Evolutionary conservation across 2,329 filamentous ascomycete species (phyloP).

Genomic region (Xylariomycetidae sp.): DNA sequence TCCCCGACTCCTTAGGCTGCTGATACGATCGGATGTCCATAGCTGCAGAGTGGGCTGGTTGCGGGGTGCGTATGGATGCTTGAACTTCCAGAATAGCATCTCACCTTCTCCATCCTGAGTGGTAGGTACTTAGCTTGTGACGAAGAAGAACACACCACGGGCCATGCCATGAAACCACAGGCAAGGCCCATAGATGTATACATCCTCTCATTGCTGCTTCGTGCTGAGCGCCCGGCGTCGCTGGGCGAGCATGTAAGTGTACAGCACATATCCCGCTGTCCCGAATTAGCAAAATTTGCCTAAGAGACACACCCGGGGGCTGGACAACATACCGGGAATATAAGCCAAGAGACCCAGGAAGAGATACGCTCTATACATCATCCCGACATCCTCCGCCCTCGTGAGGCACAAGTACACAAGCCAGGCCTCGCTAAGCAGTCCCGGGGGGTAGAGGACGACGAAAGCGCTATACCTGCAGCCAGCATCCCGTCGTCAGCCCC

Average conservation of each 20-base stretch:
- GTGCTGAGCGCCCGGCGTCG: constrained; percentile 4
- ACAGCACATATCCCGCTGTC: constrained; percentile 10
- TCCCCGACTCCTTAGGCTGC: too few species aligned
- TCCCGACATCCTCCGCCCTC: constrained; percentile 3
- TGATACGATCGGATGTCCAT: too few species aligned
- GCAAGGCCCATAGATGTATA: too few species aligned
- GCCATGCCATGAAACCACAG: too few species aligned
- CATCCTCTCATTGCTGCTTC: too few species aligned
- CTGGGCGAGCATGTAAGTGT: constrained; percentile 12
- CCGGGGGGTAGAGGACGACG: constrained; percentile 61
- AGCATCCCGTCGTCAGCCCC: not conserved
- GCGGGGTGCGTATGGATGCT: too few species aligned
- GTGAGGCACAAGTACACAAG: constrained; percentile 39
- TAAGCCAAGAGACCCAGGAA: constrained; percentile 9
- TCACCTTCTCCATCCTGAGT: too few species aligned
- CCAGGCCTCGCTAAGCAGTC: constrained; percentile 57
- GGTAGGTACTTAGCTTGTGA: too few species aligned
- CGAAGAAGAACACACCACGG: too few species aligned
- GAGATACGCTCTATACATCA: constrained; percentile 5
- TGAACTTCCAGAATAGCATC: too few species aligned
- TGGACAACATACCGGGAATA: constrained; percentile 9
- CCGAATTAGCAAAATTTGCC: not conserved
- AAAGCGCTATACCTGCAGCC: constrained; percentile 52
- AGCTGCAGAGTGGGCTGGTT: too few species aligned
- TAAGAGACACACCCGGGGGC: not conserved